Conservation (phyloP, 208 protist species). For the Wallacemonas rigidus region DNA sequence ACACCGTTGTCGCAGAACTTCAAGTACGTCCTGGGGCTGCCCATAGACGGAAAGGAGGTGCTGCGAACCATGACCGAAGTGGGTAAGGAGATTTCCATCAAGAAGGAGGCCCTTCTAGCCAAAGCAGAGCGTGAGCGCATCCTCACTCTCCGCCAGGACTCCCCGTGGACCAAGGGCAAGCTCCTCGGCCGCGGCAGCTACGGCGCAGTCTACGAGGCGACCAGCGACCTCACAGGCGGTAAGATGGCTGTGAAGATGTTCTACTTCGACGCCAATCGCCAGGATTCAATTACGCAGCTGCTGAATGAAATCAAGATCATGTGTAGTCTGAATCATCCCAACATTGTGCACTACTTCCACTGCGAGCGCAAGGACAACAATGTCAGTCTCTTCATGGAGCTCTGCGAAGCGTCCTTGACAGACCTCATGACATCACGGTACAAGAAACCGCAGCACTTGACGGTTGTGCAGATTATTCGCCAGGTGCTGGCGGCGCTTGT, state of each 20-base stretch:
- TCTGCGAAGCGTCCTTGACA: slow-evolving; percentile 84
- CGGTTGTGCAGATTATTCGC: slow-evolving; percentile 84
- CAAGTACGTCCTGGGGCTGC: slow-evolving; percentile 71
- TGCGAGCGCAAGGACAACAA: slow-evolving; percentile 87
- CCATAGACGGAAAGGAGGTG: slow-evolving; percentile 71
- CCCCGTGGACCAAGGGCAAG: slow-evolving; percentile 89
- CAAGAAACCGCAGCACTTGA: slow-evolving; percentile 57
- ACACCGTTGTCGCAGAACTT: slow-evolving; percentile 50
- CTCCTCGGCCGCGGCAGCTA: slow-evolving; percentile 88
- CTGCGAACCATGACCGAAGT: slow-evolving; percentile 80
- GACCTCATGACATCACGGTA: slow-evolving; percentile 71
- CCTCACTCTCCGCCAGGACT: slow-evolving; percentile 86
- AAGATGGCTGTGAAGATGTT: slow-evolving; percentile 95
- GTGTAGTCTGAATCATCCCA: slow-evolving; percentile 90
- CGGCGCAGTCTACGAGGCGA: slow-evolving; percentile 90
- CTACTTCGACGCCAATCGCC: slow-evolving; percentile 73
- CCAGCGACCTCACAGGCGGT: slow-evolving; percentile 89
- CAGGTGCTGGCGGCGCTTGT: slow-evolving; percentile 95
- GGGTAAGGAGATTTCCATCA: slow-evolving; percentile 73
- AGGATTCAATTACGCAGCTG: slow-evolving; percentile 78
- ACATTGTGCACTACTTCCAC: slow-evolving; percentile 94
- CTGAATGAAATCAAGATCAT: slow-evolving; percentile 92
- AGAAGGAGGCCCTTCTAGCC: slow-evolving; percentile 85
- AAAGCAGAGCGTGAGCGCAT: slow-evolving; percentile 85
- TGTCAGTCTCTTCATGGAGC: slow-evolving; percentile 92